Percentiles rank a stretch among this genome's conserved stretches.
phyloP scores from a whole-genome alignment of 495 filamentous ascomycete species.

The Aspergillus biplanus region DNA sequence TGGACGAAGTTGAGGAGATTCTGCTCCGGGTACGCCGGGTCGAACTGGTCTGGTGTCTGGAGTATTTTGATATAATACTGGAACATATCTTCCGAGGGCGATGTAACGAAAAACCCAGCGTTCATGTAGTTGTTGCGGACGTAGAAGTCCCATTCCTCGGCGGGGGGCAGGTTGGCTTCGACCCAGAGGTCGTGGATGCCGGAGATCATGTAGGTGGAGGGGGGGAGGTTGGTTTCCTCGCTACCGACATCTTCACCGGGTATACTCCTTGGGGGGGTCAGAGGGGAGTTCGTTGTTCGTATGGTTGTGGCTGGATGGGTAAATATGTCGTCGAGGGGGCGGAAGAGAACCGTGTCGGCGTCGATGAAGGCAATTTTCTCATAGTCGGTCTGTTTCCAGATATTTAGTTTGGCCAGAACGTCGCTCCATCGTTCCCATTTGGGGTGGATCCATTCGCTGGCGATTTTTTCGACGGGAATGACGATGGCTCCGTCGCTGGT shows the following conservation, averaged over 20 bases:
- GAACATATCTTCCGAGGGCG: conserved; percentile 12
- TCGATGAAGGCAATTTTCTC: conserved; percentile 8
- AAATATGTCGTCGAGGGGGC: not conserved
- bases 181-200: conserved; percentile 11
- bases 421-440: conserved; percentile 6
- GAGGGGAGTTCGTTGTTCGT: not conserved
- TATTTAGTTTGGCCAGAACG: conserved; percentile 8
- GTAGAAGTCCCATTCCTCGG: conserved; percentile 8
- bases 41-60: conserved; percentile 4
- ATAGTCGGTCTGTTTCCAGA: conserved; percentile 2
- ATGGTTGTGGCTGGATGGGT: not conserved
- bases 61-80: conserved; percentile 6
- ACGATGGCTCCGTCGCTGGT: conserved; percentile 40
- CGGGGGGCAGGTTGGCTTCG: conserved; percentile 8
- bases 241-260: not conserved
- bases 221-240: not conserved
- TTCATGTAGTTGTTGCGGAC: conserved; percentile 11
- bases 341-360: conserved; percentile 8
- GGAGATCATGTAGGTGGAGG: not conserved
- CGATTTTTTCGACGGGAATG: conserved; percentile 6
- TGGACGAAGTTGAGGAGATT: conserved; percentile 13
- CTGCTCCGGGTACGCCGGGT: conserved; percentile 13
- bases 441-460: conserved; percentile 1
- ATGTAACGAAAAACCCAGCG: conserved; percentile 8
- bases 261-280: not conserved